Evolutionary conservation across 2,329 filamentous ascomycete genomes (phyloP).

Genomic region (Colletotrichum liaoningense): DNA sequence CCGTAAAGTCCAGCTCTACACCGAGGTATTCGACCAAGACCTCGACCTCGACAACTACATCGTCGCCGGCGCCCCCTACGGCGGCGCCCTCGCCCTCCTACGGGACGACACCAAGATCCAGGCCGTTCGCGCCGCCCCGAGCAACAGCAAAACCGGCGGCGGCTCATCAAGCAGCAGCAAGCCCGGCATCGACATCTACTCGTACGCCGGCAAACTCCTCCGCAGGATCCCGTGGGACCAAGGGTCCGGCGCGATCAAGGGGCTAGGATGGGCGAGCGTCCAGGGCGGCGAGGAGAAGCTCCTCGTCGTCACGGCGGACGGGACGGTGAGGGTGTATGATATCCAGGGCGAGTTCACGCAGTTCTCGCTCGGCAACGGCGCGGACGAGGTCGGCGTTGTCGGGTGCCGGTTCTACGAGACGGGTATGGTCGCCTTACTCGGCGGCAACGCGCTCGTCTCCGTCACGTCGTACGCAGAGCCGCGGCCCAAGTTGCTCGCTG

Average conservation of each 20-base stretch:
- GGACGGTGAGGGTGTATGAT: constrained; percentile 90
- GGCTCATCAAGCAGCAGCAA: constrained; percentile 71
- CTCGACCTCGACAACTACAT: constrained; percentile 95
- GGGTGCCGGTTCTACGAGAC: constrained; percentile 91
- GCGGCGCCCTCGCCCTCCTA: constrained; percentile 88
- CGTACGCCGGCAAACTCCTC: constrained; percentile 89
- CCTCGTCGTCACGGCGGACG: constrained; percentile 88
- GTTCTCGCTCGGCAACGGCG: constrained; percentile 89
- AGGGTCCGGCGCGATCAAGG: constrained; percentile 81
- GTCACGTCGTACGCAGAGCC: constrained; percentile 94
- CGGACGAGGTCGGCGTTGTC: constrained; percentile 87
- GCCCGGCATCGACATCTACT: constrained; percentile 93
- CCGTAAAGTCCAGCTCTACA: constrained; percentile 93
- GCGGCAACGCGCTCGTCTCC: constrained; percentile 86
- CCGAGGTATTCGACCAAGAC: constrained; percentile 90
- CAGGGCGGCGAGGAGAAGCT: constrained; percentile 78
- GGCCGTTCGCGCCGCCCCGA: constrained; percentile 73
- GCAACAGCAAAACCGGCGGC: constrained; percentile 47
- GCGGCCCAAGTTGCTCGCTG: constrained; percentile 83
- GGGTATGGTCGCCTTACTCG: constrained; percentile 92
- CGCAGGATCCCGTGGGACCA: constrained; percentile 91
- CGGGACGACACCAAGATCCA: constrained; percentile 89
- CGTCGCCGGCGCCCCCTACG: constrained; percentile 91
- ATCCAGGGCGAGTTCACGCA: constrained; percentile 96
- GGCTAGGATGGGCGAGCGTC: constrained; percentile 90